Evolutionary conservation across 257 asterid genomes (phyloP), one percentile per base, ranked within the genome.

Genomic region (Solanum sitiens): DNA sequence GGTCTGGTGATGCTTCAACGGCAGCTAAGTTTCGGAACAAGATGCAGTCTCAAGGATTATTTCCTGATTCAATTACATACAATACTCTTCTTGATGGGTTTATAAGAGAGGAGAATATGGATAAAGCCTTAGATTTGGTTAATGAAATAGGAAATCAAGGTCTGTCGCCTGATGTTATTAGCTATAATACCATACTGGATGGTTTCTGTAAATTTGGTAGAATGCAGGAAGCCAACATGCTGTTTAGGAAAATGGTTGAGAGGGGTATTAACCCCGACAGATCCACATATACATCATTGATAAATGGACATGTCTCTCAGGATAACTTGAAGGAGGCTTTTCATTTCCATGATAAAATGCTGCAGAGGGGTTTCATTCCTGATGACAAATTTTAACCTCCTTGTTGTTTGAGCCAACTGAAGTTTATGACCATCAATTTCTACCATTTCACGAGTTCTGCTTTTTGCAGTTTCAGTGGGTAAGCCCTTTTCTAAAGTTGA

Each of bases 51-150:
- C 89, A 90, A 89, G 94, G 93, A 25, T 88, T 95, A 40, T 71
- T 25, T 89, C 95, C 98, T 8, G 95, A 95, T 88, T 86, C 79
- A 53, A 27, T 93, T 83, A 93, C 94, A 2, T 95, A 91, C 67
- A 94, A 95, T 93, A 95, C 97, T 83, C 92, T 95, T 89, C 88
- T 94, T 82, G 94, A 92, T 86, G 98, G 98, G 83, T 93, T 92
- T 79, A 89, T 95, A 92, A 92, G 86, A 88, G 95, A 93, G 89
- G 98, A 91, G 86, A 90, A 92, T 77, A 89, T 92, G 65, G 93
- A 92, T n/a, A 82, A 72, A 56, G 94, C 96, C 33, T 90, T 93
- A 75, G 91, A 89, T 25, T 86, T 93, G 88, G 87, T 94, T 87
- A 90, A 73, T 88, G 89, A 71, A 89, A 94, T 93, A 98, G 96